Percentiles rank a stretch among this genome's conserved stretches.
Evolutionary conservation across 2,329 filamentous ascomycete species (phyloP).

Genomic region (Macrophomina pseudophaseolina): DNA sequence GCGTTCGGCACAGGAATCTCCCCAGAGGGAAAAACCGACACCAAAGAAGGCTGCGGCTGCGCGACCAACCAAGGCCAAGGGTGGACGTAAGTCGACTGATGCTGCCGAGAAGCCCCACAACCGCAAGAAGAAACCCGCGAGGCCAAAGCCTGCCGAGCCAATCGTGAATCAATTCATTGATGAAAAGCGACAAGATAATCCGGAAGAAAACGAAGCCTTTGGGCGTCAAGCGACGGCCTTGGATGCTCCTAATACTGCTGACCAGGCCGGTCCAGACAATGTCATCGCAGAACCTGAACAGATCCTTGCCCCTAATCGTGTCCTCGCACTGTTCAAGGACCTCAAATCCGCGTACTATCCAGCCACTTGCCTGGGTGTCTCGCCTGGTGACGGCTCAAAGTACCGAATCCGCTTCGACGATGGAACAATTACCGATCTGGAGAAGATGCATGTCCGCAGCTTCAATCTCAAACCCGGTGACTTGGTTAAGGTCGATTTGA

Average conservation of each 20-base stretch:
- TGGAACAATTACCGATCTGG: slow-evolving; percentile 48
- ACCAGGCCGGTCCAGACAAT: neutral
- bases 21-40: slow-evolving; percentile 30
- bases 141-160: neutral
- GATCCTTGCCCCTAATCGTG: slow-evolving; percentile 55
- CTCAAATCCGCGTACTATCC: slow-evolving; percentile 63
- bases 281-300: slow-evolving; percentile 25
- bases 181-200: neutral
- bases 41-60: slow-evolving; percentile 32
- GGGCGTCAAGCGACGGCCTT: neutral
- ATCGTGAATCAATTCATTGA: neutral
- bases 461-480: slow-evolving; percentile 53
- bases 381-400: slow-evolving; percentile 44
- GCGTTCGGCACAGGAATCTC: slow-evolving; percentile 27
- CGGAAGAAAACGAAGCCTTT: neutral
- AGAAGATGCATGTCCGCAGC: slow-evolving; percentile 44
- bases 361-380: slow-evolving; percentile 60
- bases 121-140: neutral
- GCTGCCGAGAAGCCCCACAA: slow-evolving; percentile 12
- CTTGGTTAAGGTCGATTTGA: slow-evolving; percentile 53
- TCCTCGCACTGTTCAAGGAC: slow-evolving; percentile 64
- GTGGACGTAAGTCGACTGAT: neutral
- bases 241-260: neutral
- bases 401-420: slow-evolving; percentile 57
- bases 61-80: neutral